Base-by-base conservation (phyloP, 2,329 filamentous ascomycete genomes). In the Hypoxylon sp. region DNA sequence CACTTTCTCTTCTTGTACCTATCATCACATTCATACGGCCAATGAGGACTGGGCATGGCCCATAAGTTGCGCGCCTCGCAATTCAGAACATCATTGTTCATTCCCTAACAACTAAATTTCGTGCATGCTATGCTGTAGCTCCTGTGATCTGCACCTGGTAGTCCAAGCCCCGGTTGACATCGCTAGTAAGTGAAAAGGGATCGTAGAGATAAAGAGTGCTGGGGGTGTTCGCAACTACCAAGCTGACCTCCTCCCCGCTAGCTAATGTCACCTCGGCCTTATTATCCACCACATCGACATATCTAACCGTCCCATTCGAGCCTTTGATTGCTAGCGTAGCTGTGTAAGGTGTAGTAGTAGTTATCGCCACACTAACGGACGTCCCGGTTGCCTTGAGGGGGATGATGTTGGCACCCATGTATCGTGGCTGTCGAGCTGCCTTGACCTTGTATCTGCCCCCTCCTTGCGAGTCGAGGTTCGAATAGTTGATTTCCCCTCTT, bases 331-430 rank as follows among this genome's bases (percentile, higher is more conserved):
- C 74, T 12, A 79, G 62, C 0, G 68, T 75, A 3, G 73, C 74
- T 2, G 72, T 75, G 48, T 73, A 75, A 2, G 71, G 65, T 17
- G 57, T 68, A 2, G 59, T 55, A 0, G 72, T 66, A 3, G 69
- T 65, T n/a, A 77, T 63, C 37, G 56, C 55, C 0, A 73, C 63
- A 12, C 62, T 63, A n/a, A 64, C 57, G 0, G 69, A 69, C 0
- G 46, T 58, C 7, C 63, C 66, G 2, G 69, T 67, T 1, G 62
- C 68, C 8, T 69, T 71, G 7, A 79, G 67, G 1, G 75, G 75
- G 30, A 75, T 71, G 54, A 79, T 79, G 62, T 75, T 79, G 40
- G 76, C 71, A 0, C 78, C 78, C 75, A 80, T 76, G 63, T 80
- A 80, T 17, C 68, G 66, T 13, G 77, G 77, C 11, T 67, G 65